Evolutionary conservation across 116 monocot genomes (phyloP), one percentile per base, ranked within the genome.

Genomic region (Zostera marina): DNA sequence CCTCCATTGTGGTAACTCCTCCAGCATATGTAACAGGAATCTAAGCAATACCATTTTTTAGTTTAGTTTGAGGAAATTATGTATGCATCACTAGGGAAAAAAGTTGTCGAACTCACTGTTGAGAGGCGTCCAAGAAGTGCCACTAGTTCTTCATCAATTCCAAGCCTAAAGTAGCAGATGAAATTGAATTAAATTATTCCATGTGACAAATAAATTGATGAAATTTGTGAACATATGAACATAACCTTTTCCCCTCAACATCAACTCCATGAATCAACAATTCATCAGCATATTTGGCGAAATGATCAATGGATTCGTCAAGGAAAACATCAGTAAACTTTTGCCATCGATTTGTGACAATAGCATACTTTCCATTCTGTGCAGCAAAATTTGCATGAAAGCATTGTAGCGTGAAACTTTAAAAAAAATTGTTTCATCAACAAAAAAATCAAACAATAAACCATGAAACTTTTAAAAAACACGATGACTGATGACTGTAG

Each of bases 201-300:
- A 20, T 11, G 25, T 0, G 11, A 25, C 2, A 55, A 22, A 13
- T 14, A 23, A 40, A 8, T 41, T 40, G 58, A 1, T 17, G 16
- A 58, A 40, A 41, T 19, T 58, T 7, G n/a, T n/a, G n/a, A n/a
- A n/a, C n/a, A n/a, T 40, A 9, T 41, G 20, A 24, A 61, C 43
- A 7, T 26, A 23, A 61, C 94, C 79, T 94, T 85, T 94, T 88
- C 13, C 94, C 94, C 65, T 94, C 88, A 60, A 94, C 88, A 78
- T 88, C 94, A 68, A 94, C 94, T 67, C 94, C 94, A 68, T 94
- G 94, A 53, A 94, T 84, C 58, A 94, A 72, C 73, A 88, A 94
- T 15, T 94, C 88, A 76, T 88, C 94, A 66, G 81, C 79, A 74
- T 70, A 88, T 7, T 62, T 56, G 21, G 85, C 70, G 53, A 94